phyloP scores from a whole-genome alignment of 768 basidiomycete species.

The Collybiopsis confluens region DNA sequence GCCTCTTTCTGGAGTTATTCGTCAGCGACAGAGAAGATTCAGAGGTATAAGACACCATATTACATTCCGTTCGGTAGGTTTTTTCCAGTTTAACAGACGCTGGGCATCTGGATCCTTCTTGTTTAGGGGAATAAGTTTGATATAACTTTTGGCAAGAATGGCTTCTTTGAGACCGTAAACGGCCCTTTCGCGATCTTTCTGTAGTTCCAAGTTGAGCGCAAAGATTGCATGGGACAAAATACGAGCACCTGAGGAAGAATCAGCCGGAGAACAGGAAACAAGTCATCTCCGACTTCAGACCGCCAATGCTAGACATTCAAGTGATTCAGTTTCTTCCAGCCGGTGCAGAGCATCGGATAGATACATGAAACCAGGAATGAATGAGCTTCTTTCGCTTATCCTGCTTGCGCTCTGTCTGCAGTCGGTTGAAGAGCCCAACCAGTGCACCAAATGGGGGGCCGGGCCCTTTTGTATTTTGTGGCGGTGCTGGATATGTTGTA shows the following conservation, averaged over 20 bases:
- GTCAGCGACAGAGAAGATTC: too few species aligned
- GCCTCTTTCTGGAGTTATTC: slow-evolving; percentile 39
- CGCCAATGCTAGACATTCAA: slow-evolving; percentile 74
- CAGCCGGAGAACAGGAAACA: slow-evolving; percentile 87
- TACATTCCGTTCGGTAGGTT: slow-evolving; percentile 66
- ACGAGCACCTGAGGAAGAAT: slow-evolving; percentile 78
- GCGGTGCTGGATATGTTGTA: slow-evolving; percentile 48
- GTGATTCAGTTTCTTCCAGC: not conserved
- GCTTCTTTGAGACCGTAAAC: slow-evolving; percentile 95
- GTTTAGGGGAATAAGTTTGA: slow-evolving; percentile 83
- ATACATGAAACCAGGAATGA: slow-evolving; percentile 78
- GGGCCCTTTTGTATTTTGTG: slow-evolving; percentile 55
- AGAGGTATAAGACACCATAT: slow-evolving; percentile 14
- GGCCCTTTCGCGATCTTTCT: slow-evolving; percentile 93
- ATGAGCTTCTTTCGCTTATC: slow-evolving; percentile 69
- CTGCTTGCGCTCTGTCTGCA: slow-evolving; percentile 69
- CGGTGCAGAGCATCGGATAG: slow-evolving; percentile 19
- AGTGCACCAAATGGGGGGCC: slow-evolving; percentile 64
- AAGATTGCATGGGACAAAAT: not conserved
- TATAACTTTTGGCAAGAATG: slow-evolving; percentile 88
- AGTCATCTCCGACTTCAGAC: slow-evolving; percentile 75
- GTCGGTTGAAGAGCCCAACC: slow-evolving; percentile 67
- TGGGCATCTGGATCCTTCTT: slow-evolving; percentile 77
- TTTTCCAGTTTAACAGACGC: slow-evolving; percentile 87
- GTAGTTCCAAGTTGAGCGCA: slow-evolving; percentile 3